A percentile compares a stretch with the other conserved stretches of the same genome.
phyloP scores from a whole-genome alignment of 2,329 filamentous ascomycete species.

The Fusarium tricinctum region DNA sequence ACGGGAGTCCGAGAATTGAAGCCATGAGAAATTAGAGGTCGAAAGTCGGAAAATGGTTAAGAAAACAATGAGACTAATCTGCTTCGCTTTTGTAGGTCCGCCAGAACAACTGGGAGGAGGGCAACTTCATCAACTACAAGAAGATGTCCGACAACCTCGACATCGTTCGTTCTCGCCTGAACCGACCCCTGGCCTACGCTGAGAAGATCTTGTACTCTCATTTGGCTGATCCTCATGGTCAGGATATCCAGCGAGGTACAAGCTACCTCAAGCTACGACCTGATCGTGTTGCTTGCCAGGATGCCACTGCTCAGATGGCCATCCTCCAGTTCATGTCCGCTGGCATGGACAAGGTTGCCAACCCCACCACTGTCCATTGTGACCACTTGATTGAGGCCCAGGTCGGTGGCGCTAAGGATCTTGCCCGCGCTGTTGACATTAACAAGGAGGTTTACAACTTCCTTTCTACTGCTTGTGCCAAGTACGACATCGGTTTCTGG shows the following conservation, averaged over 20 bases:
- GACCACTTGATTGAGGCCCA: constrained; percentile 99
- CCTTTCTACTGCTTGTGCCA: constrained; percentile 91
- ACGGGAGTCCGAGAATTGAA: background rate
- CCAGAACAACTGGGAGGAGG: constrained; percentile 97
- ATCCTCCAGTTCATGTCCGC: constrained; percentile 99
- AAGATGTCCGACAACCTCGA: constrained; percentile 99
- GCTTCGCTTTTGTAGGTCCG: constrained; percentile 68
- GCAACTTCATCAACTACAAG: constrained; percentile 99
- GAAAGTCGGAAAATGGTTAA: background rate
- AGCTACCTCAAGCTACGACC: constrained; percentile 98
- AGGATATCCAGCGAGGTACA: constrained; percentile 95
- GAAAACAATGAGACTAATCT: constrained; percentile 35
- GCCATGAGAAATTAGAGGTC: background rate
- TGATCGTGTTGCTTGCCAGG: constrained; percentile 98
- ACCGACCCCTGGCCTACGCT: constrained; percentile 92
- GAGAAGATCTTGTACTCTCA: constrained; percentile 99
- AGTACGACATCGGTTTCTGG: constrained; percentile 99
- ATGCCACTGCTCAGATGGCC: constrained; percentile 99
- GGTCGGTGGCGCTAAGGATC: constrained; percentile 92
- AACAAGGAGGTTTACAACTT: constrained; percentile 99
- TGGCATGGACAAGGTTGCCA: constrained; percentile 94
- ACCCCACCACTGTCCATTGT: constrained; percentile 96
- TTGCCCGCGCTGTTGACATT: constrained; percentile 89
- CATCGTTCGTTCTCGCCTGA: constrained; percentile 89
- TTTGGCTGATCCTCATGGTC: constrained; percentile 94